Percentiles rank a stretch among this genome's conserved stretches.
Evolutionary conservation across 352 stramenopile species (phyloP).

Genomic region (Phytopythium oedochilum): DNA sequence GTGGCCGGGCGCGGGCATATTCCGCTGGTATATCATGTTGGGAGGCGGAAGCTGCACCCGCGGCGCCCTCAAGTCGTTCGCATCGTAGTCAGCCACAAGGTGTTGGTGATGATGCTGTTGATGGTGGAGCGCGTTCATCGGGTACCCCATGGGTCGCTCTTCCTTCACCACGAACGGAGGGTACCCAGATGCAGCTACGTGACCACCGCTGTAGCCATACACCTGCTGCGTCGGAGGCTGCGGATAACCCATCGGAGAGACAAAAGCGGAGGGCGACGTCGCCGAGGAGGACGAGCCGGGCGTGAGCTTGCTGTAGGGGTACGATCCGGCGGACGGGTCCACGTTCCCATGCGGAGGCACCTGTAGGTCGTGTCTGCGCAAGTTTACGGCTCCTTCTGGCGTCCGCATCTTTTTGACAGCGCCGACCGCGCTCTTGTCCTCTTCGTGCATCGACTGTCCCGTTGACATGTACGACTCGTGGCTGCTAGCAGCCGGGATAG

Average conservation of each 20-base stretch:
- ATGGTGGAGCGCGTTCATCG: not conserved
- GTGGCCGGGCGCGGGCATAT: not conserved
- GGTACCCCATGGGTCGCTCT: constrained; percentile 7
- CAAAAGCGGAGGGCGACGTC: constrained; percentile 1
- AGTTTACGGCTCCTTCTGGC: constrained; percentile 23
- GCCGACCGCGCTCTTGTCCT: not conserved
- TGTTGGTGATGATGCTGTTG: not conserved
- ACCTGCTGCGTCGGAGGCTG: constrained; percentile 21
- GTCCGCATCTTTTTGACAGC: constrained; percentile 48
- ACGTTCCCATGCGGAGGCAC: not conserved
- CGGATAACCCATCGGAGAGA: constrained; percentile 9
- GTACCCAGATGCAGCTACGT: not conserved
- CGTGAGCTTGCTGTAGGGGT: constrained; percentile 18
- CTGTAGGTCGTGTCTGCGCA: constrained; percentile 18
- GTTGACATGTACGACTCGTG: not conserved
- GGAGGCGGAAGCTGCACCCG: constrained; percentile 9
- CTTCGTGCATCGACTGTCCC: not conserved
- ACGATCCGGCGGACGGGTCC: constrained; percentile 15
- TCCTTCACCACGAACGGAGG: constrained; percentile 2
- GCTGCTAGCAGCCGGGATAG: not conserved
- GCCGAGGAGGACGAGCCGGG: constrained; percentile 1
- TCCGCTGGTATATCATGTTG: constrained; percentile 2
- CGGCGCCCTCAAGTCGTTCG: constrained; percentile 9
- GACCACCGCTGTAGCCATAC: not conserved
- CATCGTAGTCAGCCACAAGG: constrained; percentile 4